phyloP scores from a whole-genome alignment of 2,329 filamentous ascomycete genomes.

The Byssochlamys sp. region DNA sequence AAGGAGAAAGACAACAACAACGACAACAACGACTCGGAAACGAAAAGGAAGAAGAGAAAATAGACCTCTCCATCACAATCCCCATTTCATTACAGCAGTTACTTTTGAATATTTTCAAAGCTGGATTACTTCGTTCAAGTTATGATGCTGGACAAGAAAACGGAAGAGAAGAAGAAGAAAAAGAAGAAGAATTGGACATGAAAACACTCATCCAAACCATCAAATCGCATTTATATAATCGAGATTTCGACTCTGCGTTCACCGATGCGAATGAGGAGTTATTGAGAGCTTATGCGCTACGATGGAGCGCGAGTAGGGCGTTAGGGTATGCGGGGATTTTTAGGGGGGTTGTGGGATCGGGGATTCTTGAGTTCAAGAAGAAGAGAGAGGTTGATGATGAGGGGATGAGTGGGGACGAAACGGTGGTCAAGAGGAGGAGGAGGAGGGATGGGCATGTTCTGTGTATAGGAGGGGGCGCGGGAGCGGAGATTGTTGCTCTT shows the following conservation, averaged over 20 bases:
- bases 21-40: neutral
- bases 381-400: conserved; percentile 5
- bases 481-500: conserved; percentile 57
- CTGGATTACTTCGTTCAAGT: conserved; percentile 45
- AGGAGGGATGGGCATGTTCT: conserved; percentile 31
- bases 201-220: conserved; percentile 61
- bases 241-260: conserved; percentile 77
- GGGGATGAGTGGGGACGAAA: neutral
- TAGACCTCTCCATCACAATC: conserved; percentile 25
- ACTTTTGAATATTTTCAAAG: conserved; percentile 63
- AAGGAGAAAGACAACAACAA: neutral
- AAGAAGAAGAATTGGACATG: conserved; percentile 21
- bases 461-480: conserved; percentile 57
- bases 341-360: conserved; percentile 20
- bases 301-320: conserved; percentile 83
- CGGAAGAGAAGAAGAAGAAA: neutral
- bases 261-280: conserved; percentile 51
- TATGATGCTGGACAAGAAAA: neutral
- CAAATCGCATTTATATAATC: conserved; percentile 74
- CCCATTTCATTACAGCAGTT: conserved; percentile 54
- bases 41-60: conserved; percentile 5
- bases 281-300: conserved; percentile 71
- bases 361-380: conserved; percentile 5
- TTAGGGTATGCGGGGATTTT: conserved; percentile 67
- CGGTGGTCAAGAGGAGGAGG: neutral